A percentile compares a stretch with the other conserved stretches of the same genome.
These are phyloP conservation scores for Hypoxylon fragiforme DNA, from an alignment of 495 filamentous ascomycete species.

Conservation along the genomic window DNA sequence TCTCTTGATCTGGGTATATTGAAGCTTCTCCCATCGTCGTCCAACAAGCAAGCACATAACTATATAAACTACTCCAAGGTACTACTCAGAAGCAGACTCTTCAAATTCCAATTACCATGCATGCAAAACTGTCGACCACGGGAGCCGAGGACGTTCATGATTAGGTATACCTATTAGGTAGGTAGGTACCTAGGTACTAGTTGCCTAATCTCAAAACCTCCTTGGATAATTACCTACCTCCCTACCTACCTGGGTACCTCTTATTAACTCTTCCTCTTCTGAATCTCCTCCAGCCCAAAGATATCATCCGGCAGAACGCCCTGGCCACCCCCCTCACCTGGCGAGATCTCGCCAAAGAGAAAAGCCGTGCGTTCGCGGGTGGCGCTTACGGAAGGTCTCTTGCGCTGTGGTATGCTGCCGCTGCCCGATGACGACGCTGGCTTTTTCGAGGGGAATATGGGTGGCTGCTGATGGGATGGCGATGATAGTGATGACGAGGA, in stretches of 20 bases:
- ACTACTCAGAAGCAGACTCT: too few relatives aligned
- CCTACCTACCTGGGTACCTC: background rate
- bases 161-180: too few relatives aligned
- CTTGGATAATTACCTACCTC: background rate
- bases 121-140: too few relatives aligned
- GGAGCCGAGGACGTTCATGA: too few relatives aligned
- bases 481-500: conserved; percentile 11
- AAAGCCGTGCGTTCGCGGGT: conserved; percentile 58
- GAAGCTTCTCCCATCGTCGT: too few relatives aligned
- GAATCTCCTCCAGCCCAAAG: conserved; percentile 51
- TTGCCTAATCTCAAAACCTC: too few relatives aligned
- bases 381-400: conserved; percentile 48
- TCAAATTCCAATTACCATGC: too few relatives aligned
- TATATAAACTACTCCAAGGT: too few relatives aligned
- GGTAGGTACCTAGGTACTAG: too few relatives aligned
- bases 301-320: conserved; percentile 45
- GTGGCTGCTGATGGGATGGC: conserved; percentile 5
- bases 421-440: conserved; percentile 1
- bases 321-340: conserved; percentile 30
- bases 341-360: conserved; percentile 56
- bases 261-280: conserved; percentile 25
- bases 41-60: too few relatives aligned
- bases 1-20: too few relatives aligned
- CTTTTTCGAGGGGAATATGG: conserved; percentile 29
- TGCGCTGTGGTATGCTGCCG: conserved; percentile 23